Conservation (phyloP, 2,329 filamentous ascomycete genomes). For the Torrubiella hemipterigena region DNA sequence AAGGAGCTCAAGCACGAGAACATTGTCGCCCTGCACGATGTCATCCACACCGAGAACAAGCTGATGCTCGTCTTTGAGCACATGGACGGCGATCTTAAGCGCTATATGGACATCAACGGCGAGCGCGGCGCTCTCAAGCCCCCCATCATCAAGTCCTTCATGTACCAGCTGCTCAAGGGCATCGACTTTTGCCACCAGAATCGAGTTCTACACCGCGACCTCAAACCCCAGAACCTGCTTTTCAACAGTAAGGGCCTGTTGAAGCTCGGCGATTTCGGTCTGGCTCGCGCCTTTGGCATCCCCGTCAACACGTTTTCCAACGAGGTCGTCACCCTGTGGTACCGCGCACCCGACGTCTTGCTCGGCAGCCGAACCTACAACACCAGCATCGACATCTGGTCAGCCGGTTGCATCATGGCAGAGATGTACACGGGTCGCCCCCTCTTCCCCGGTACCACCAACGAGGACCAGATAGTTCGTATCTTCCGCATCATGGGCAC, state of each 20-base stretch:
- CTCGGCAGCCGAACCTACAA: slow-evolving; percentile 93
- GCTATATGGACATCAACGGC: slow-evolving; percentile 93
- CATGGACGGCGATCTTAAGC: slow-evolving; percentile 97
- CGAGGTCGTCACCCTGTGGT: slow-evolving; percentile 96
- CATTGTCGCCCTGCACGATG: slow-evolving; percentile 93
- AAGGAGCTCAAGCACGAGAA: slow-evolving; percentile 99
- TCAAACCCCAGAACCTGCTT: slow-evolving; percentile 93
- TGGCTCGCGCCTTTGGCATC: slow-evolving; percentile 90
- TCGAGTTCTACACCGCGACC: slow-evolving; percentile 83
- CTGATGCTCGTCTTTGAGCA: slow-evolving; percentile 98
- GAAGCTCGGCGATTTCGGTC: slow-evolving; percentile 89
- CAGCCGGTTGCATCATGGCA: slow-evolving; percentile 97
- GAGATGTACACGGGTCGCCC: slow-evolving; percentile 98
- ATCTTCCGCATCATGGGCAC: slow-evolving; percentile 99
- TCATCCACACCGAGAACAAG: slow-evolving; percentile 99
- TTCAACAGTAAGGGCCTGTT: slow-evolving; percentile 86
- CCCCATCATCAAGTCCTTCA: slow-evolving; percentile 92
- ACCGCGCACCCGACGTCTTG: slow-evolving; percentile 89
- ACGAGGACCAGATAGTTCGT: slow-evolving; percentile 92
- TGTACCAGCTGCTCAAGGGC: slow-evolving; percentile 91
- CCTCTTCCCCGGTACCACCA: slow-evolving; percentile 92
- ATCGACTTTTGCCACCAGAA: slow-evolving; percentile 99
- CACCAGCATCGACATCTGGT: slow-evolving; percentile 99
- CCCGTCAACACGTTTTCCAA: slow-evolving; percentile 98
- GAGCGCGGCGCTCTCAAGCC: slow-evolving; percentile 84